These are phyloP conservation scores for Pyricularia pennisetigena DNA, from an alignment of 2,329 filamentous ascomycete genomes.

Conservation along the genomic window DNA sequence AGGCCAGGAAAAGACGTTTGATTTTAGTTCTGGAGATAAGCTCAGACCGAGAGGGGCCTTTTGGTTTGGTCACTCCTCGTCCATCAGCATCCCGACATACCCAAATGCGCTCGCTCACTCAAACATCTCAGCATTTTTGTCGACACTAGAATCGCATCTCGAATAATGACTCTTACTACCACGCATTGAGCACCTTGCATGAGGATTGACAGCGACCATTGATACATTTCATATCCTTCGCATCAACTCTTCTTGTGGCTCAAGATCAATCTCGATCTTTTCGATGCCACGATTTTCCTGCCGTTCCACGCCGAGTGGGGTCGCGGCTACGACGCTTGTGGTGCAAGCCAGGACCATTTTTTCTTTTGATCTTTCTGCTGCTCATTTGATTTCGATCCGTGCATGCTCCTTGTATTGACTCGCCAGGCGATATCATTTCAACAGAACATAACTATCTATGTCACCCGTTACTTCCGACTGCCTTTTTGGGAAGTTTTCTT, in stretches of 20 bases:
- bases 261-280: neutral
- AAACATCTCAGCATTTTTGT: neutral
- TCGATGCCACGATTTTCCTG: conserved; percentile 1
- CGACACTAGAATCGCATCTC: neutral
- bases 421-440: conserved; percentile 5
- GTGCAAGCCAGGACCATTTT: neutral
- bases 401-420: conserved; percentile 7
- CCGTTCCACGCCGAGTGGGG: neutral
- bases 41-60: neutral
- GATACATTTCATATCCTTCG: neutral
- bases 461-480: neutral
- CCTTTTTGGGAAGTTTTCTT: neutral
- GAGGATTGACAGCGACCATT: conserved; percentile 1
- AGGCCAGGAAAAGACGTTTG: neutral
- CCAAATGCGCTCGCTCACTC: neutral
- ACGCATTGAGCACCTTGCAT: neutral
- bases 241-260: neutral
- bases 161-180: neutral
- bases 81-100: neutral
- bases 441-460: neutral
- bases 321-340: neutral
- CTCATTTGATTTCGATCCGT: conserved; percentile 7
- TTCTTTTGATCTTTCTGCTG: neutral
- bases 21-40: neutral
- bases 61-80: neutral